Percentiles rank a stretch among this genome's conserved stretches.
Evolutionary conservation across 257 asterid species (phyloP).

Genomic region (Buddleja alternifolia): DNA sequence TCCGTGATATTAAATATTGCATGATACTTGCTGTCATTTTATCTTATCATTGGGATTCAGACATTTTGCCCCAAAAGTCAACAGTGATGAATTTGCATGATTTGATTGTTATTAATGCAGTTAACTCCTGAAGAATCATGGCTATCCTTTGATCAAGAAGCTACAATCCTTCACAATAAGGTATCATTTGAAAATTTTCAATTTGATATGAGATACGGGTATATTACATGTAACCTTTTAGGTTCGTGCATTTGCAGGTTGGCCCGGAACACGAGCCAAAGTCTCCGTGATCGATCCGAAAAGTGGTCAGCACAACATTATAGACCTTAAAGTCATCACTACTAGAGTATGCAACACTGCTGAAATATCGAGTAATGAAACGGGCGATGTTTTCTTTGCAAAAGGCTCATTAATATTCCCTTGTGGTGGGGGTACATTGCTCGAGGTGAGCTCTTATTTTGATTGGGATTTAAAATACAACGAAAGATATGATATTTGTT

Average conservation of each 20-base stretch:
- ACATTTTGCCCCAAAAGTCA: too few relatives aligned
- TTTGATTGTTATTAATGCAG: conserved; percentile 44
- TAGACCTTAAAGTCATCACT: conserved; percentile 79
- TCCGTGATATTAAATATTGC: neutral
- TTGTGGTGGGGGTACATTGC: conserved; percentile 67
- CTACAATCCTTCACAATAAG: conserved; percentile 84
- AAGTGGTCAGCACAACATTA: conserved; percentile 41
- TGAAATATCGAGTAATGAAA: conserved; percentile 40
- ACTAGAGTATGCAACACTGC: conserved; percentile 54
- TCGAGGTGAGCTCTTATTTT: conserved; percentile 65
- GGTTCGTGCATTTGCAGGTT: conserved; percentile 99
- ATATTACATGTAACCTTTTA: conserved; percentile 55
- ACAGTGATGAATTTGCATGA: neutral
- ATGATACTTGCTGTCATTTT: neutral
- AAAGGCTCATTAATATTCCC: conserved; percentile 77
- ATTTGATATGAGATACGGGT: conserved; percentile 25
- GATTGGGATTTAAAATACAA: neutral
- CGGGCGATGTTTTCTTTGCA: conserved; percentile 53
- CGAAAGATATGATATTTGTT: neutral
- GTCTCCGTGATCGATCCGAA: conserved; percentile 49
- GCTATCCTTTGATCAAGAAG: conserved; percentile 76
- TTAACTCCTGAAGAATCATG: conserved; percentile 83
- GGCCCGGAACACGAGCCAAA: conserved; percentile 98
- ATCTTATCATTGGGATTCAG: too few relatives aligned
- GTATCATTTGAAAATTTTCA: conserved; percentile 42